Percentiles rank a stretch among this genome's conserved stretches.
Conservation (phyloP, 1,139 yeast species). For the Candida buenavistaensis region DNA sequence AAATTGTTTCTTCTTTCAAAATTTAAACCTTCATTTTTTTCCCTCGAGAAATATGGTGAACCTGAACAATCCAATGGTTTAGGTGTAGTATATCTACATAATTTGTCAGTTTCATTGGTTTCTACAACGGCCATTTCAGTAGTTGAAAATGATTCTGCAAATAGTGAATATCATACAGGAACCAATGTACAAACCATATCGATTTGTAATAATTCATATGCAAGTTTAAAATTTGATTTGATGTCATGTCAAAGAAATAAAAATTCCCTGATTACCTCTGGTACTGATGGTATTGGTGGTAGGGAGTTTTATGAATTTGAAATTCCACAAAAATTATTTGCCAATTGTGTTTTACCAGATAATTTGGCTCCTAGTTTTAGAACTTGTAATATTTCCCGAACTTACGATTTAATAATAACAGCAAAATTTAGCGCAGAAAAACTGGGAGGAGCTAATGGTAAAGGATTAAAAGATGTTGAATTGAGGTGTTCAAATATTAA, state of each 20-base stretch:
- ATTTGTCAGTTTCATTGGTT: constrained; percentile 34
- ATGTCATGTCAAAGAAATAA: constrained; percentile 32
- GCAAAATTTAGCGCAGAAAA: constrained; percentile 47
- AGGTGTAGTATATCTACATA: constrained; percentile 46
- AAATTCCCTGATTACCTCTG: constrained; percentile 19
- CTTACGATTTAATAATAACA: constrained; percentile 42
- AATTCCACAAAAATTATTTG: constrained; percentile 41
- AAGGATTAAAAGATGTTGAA: constrained; percentile 30
- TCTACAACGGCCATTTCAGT: constrained; percentile 36
- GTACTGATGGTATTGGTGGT: constrained; percentile 12
- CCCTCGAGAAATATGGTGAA: constrained; percentile 35
- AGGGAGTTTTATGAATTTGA: constrained; percentile 42
- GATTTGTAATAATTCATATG: constrained; percentile 32
- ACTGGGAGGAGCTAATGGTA: constrained; percentile 18
- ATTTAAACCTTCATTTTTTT: constrained; percentile 34
- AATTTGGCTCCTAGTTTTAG: constrained; percentile 54
- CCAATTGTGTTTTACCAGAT: constrained; percentile 49
- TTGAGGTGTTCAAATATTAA: constrained; percentile 37
- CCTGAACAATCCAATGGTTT: constrained; percentile 48
- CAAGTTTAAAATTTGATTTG: constrained; percentile 44
- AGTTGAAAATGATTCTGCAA: constrained; percentile 30
- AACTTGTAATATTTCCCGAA: constrained; percentile 56
- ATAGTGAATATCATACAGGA: constrained; percentile 30
- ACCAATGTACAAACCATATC: constrained; percentile 26
- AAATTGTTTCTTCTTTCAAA: constrained; percentile 38